Evolutionary conservation across 768 basidiomycete genomes (phyloP), one percentile per base, ranked within the genome.

Genomic region (Trichaptum fuscoviolaceum): DNA sequence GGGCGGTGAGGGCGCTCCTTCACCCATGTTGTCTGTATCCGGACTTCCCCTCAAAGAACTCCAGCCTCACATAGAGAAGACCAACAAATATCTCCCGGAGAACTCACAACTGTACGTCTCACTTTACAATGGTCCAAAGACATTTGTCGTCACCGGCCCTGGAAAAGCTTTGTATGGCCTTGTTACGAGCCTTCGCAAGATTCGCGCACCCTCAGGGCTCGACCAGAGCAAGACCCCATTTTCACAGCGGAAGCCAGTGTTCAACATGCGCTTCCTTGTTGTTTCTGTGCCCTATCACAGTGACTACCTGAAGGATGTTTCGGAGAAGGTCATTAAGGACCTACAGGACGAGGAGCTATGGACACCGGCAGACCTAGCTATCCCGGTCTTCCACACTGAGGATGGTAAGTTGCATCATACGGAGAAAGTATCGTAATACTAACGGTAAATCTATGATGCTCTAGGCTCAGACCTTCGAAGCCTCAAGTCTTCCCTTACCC

Each of bases 231-330:
- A 97, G 80, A 81, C 86, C 2, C 92, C 95, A 10, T 96, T 90
- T 81, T 96, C 95, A 8, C 95, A 98, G 80, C 86, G 97, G 71
- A 96, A 96, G 78, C 89, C 92, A 7, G 91, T 93, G 6, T 99
- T 99, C 77, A 90, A 87, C 58, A 86, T 92, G 62, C 89, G 97
- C 59, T 99, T 99, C 83, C 80, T 99, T 72, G 90, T 93, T n/a
- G 91, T 99, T 73, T 91, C 88, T 64, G 96, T 95, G 1, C 97
- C 97, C 0, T 99, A 95, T 79, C 97, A 99, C 82, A 96, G 95
- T 77, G 80, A 81, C 23, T 96, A 98, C 77, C 82, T 99, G 65
- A 74, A 74, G 20, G 88, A 85, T 30, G 90, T 87, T 0, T 86
- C 93, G 1, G 85, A 94, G 69, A 91, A 87, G 76, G 78, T 97